A percentile compares a stretch with the other conserved stretches of the same genome.
Evolutionary conservation across 2,329 filamentous ascomycete species (phyloP).

Genomic region (Gnomoniopsis smithogilvyi): DNA sequence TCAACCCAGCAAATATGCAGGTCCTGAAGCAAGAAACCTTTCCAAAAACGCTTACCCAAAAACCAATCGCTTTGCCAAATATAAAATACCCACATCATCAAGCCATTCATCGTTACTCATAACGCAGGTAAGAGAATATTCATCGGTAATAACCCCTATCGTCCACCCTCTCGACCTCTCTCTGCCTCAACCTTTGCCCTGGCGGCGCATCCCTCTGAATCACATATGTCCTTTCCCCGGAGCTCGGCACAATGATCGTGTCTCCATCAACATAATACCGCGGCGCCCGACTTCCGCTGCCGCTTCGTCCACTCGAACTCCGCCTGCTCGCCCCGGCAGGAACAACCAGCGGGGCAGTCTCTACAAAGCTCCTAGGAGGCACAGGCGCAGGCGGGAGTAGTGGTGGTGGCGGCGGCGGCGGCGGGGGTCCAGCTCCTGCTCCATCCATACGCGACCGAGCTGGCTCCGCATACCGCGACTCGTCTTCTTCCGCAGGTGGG

Average conservation of each 20-base stretch:
- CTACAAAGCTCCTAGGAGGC: constrained; percentile 1
- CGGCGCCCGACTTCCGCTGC: background rate
- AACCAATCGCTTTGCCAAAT: background rate
- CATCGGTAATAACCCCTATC: constrained; percentile 9
- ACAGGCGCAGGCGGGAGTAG: constrained; percentile 2
- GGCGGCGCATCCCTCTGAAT: constrained; percentile 8
- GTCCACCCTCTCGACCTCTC: background rate
- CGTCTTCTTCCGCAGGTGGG: background rate
- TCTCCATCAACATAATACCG: constrained; percentile 14
- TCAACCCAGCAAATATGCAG: too few species aligned
- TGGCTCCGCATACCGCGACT: background rate
- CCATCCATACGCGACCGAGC: too few species aligned
- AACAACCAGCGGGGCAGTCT: background rate
- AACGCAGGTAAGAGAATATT: background rate
- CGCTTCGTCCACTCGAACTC: background rate
- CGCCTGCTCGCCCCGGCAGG: background rate
- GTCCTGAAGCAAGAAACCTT: background rate
- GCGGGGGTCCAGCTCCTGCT: background rate
- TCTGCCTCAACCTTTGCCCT: constrained; percentile 1
- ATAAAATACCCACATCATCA: background rate
- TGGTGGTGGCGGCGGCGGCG: background rate
- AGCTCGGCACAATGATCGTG: constrained; percentile 12
- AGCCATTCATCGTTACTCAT: background rate
- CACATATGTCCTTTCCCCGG: constrained; percentile 6
- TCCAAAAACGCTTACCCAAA: background rate